Evolutionary conservation across 768 basidiomycete species (phyloP), one percentile per base, ranked within the genome.

Genomic region (Leccinum incarnatum): DNA sequence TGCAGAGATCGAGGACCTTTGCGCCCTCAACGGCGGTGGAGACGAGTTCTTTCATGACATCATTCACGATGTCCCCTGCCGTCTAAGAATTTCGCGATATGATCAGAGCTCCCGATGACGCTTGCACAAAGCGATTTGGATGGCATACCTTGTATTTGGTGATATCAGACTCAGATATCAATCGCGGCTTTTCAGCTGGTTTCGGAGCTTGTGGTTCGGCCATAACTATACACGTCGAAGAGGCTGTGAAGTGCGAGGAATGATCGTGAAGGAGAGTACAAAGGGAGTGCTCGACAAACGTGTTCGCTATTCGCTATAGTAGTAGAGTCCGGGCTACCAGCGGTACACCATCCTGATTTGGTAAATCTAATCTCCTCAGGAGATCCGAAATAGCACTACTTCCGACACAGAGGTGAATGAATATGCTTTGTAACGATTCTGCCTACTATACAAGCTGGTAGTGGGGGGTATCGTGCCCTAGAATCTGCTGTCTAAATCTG

Each of bases 31-130:
- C 75, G 62, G 79, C 78, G 58, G 87, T 80, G 49, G 83, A 85
- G 65, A 97, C 80, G 67, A 98, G 81, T 78, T 89, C 89, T 77
- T 91, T 91, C 71, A 90, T 83, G 58, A 91, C 93, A 65, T 84
- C 81, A 67, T 90, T 83, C 45, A 91, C 88, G 76, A 96, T 93
- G 65, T 95, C 93, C 57, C 92, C 93, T 21, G 96, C 94, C n/a
- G 86, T 81, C 91, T 96, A 55, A 12, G 68, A 54, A 53, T 52
- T 54, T 53, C 12, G 46, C 47, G 51, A 36, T n/a, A 54, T 36
- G 29, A 58, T 65, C 47, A 62, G 60, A 30, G 47, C 23, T 55
- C 47, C 46, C 50, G 45, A 54, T 55, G 59, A 59, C 57, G 32
- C 30, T 23, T 32, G 65, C 68, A 65, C 49, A 34, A 51, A 23